Percentiles rank a stretch among this genome's conserved stretches.
phyloP scores from a whole-genome alignment of 768 basidiomycete species.

The Calocera viscosa region DNA sequence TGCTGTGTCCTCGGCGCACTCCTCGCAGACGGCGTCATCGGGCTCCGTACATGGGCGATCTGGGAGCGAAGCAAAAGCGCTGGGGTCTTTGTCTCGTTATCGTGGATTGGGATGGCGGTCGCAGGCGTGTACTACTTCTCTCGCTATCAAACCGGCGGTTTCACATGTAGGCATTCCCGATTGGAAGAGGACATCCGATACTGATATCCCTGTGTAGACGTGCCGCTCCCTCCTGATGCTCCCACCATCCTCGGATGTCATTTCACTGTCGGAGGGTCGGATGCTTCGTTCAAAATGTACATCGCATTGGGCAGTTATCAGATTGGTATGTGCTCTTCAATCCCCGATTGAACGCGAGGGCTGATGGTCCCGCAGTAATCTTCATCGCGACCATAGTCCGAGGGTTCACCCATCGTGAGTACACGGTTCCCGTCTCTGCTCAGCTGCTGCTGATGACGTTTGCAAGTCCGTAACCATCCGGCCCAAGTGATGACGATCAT shows the following conservation, averaged over 20 bases:
- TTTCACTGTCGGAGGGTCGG: not conserved
- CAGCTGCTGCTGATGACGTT: not conserved
- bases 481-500: not conserved
- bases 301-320: not conserved
- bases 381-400: not conserved
- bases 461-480: not conserved
- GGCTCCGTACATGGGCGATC: conserved; percentile 2
- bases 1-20: not conserved
- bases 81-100: not conserved
- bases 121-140: not conserved
- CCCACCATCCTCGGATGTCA: not conserved
- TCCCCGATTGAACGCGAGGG: not conserved
- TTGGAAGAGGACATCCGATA: not conserved
- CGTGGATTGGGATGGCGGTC: not conserved
- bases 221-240: not conserved
- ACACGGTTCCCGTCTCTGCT: not conserved
- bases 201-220: not conserved
- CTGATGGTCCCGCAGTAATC: not conserved
- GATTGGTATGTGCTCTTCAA: not conserved
- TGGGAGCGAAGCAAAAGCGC: not conserved
- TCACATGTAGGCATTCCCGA: not conserved
- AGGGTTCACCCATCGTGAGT: not conserved
- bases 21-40: conserved; percentile 1
- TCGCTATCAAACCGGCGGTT: not conserved
- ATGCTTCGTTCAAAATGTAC: conserved; percentile 4